These are phyloP conservation scores for Cynara cardunculus DNA, from an alignment of 129 eudicot species.

Conservation along the genomic window DNA sequence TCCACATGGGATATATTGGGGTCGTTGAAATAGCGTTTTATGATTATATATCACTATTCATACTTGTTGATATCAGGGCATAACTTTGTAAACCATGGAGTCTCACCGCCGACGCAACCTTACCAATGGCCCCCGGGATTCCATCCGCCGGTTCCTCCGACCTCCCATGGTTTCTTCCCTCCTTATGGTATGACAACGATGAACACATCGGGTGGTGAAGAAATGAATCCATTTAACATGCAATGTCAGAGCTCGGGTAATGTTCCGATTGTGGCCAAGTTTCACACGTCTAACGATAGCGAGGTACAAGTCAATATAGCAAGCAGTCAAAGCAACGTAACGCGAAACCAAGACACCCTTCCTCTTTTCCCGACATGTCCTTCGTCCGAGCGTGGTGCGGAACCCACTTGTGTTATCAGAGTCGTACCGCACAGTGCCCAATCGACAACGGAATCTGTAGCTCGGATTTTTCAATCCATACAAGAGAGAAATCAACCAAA, in stretches of 20 bases:
- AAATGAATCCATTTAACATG: slow-evolving; percentile 20
- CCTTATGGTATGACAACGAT: slow-evolving; percentile 55
- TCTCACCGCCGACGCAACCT: slow-evolving; percentile 28
- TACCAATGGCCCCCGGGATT: slow-evolving; percentile 42
- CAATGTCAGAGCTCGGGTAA: slow-evolving; percentile 41
- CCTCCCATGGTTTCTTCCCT: slow-evolving; percentile 71
- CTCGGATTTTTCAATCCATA: slow-evolving; percentile 61
- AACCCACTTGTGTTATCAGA: slow-evolving; percentile 33
- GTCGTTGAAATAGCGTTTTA: not conserved
- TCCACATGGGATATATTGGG: not conserved
- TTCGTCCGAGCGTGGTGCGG: not conserved
- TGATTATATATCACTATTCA: not conserved
- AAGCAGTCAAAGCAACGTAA: slow-evolving; percentile 40
- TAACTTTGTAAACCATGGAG: slow-evolving; percentile 44
- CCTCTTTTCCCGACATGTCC: slow-evolving; percentile 48
- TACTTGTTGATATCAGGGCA: slow-evolving; percentile 17
- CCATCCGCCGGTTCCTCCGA: slow-evolving; percentile 42
- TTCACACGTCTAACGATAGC: slow-evolving; percentile 21
- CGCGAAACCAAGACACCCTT: slow-evolving; percentile 31
- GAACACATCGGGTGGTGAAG: slow-evolving; percentile 39
- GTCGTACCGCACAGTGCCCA: slow-evolving; percentile 57
- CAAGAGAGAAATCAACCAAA: slow-evolving; percentile 50
- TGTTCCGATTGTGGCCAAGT: slow-evolving; percentile 20
- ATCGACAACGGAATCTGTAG: slow-evolving; percentile 53
- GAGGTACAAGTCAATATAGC: slow-evolving; percentile 49